Evolutionary conservation across 345 rosid genomes (phyloP).

Genomic region (Gossypium sturtianum): DNA sequence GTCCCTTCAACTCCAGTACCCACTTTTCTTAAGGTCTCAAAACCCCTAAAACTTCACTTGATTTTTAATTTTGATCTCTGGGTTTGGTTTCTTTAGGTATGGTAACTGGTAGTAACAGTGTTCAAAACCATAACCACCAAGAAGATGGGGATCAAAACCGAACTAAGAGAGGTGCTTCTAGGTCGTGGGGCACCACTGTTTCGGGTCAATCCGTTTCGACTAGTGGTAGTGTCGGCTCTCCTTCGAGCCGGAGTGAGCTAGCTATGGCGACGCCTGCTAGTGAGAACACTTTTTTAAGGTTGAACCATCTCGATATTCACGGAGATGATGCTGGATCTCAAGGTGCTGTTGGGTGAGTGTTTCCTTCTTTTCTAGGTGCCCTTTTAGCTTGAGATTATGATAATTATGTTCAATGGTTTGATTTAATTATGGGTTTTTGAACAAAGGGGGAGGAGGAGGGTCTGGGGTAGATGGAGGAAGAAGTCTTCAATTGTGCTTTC

Average conservation of each 20-base stretch:
- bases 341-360: constrained; percentile 59
- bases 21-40: constrained; percentile 28
- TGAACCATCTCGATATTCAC: constrained; percentile 80
- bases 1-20: constrained; percentile 10
- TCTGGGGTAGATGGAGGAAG: constrained; percentile 2
- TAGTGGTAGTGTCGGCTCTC: constrained; percentile 92
- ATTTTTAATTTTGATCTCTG: constrained; percentile 5
- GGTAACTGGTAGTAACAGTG: constrained; percentile 42
- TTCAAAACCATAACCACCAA: constrained; percentile 34
- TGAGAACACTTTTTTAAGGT: constrained; percentile 53
- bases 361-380: background rate
- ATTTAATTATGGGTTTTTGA: constrained; percentile 11
- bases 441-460: constrained; percentile 12
- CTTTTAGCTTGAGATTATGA: background rate
- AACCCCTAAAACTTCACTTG: constrained; percentile 5
- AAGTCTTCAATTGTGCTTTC: constrained; percentile 6
- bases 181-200: constrained; percentile 80
- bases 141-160: constrained; percentile 51
- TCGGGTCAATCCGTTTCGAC: constrained; percentile 88
- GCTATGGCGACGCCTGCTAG: constrained; percentile 69
- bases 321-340: constrained; percentile 92
- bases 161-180: constrained; percentile 38
- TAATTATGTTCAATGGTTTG: constrained; percentile 12
- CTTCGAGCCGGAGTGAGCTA: constrained; percentile 71
- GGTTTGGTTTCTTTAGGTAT: constrained; percentile 21